Percentiles rank a stretch among this genome's conserved stretches.
phyloP scores from a whole-genome alignment of 2,329 filamentous ascomycete genomes.

The Esteya vermicola region DNA sequence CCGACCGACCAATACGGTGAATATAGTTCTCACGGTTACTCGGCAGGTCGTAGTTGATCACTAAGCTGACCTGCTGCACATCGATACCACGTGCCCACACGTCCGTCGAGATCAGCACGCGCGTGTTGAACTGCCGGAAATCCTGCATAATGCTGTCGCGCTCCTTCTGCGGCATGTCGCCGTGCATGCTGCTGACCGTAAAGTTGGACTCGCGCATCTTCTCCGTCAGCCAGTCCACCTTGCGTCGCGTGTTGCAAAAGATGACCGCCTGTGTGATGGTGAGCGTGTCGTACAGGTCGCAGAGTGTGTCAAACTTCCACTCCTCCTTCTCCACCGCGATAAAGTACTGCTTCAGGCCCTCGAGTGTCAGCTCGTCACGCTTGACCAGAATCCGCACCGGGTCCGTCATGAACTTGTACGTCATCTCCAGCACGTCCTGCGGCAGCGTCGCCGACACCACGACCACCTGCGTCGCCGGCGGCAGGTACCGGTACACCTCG shows the following conservation, averaged over 20 bases:
- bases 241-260: constrained; percentile 97
- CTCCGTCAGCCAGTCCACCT: constrained; percentile 98
- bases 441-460: constrained; percentile 93
- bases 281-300: constrained; percentile 95
- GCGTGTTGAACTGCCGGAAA: constrained; percentile 90
- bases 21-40: constrained; percentile 99
- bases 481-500: constrained; percentile 94
- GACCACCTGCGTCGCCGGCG: constrained; percentile 94
- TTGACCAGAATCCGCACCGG: constrained; percentile 94
- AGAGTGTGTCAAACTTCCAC: constrained; percentile 98
- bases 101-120: constrained; percentile 93
- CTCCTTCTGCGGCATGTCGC: constrained; percentile 97
- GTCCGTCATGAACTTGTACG: constrained; percentile 99
- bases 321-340: constrained; percentile 99
- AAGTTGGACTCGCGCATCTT: constrained; percentile 99
- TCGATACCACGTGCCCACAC: constrained; percentile 98
- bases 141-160: constrained; percentile 99
- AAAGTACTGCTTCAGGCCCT: constrained; percentile 97
- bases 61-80: constrained; percentile 92
- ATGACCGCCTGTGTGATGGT: constrained; percentile 99
- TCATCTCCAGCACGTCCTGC: constrained; percentile 97
- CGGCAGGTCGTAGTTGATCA: constrained; percentile 98
- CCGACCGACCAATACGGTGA: constrained; percentile 91
- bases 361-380: constrained; percentile 94
- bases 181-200: constrained; percentile 96